Evolutionary conservation across 2,329 filamentous ascomycete species (phyloP).

Genomic region (Microcera coccophila): DNA sequence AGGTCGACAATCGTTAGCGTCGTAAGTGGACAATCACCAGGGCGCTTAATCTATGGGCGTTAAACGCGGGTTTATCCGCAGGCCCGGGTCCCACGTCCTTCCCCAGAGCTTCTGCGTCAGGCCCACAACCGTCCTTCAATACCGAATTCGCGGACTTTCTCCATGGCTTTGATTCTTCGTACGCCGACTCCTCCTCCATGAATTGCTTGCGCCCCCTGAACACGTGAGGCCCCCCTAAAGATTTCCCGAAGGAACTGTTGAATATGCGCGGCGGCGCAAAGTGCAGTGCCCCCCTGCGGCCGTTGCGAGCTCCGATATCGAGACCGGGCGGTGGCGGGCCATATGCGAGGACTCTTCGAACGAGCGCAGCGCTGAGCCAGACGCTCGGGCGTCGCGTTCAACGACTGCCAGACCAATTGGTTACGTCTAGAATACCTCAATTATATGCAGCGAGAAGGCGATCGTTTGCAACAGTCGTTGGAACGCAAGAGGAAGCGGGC

Average conservation of each 20-base stretch:
- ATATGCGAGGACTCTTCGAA: slow-evolving; percentile 21
- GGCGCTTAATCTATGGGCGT: slow-evolving; percentile 21
- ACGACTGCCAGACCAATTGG: slow-evolving; percentile 1
- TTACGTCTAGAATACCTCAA: slow-evolving; percentile 7
- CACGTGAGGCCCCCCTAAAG: background rate
- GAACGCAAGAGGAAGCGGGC: slow-evolving; percentile 21
- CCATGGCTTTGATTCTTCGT: slow-evolving; percentile 13
- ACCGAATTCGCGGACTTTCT: slow-evolving; percentile 23
- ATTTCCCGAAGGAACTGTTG: slow-evolving; percentile 5
- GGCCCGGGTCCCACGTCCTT: slow-evolving; percentile 12
- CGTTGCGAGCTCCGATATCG: slow-evolving; percentile 11
- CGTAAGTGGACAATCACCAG: slow-evolving; percentile 7
- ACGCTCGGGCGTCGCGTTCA: slow-evolving; percentile 7
- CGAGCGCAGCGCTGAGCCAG: slow-evolving; percentile 13
- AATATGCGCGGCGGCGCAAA: slow-evolving; percentile 19
- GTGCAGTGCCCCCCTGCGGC: slow-evolving; percentile 16
- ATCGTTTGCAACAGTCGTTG: slow-evolving; percentile 26
- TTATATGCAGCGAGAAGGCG: slow-evolving; percentile 14
- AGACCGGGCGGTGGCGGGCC: slow-evolving; percentile 13
- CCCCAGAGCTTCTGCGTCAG: slow-evolving; percentile 26
- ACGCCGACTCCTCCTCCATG: slow-evolving; percentile 3
- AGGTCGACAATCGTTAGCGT: slow-evolving; percentile 19
- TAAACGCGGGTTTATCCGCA: slow-evolving; percentile 15
- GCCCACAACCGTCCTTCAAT: slow-evolving; percentile 24
- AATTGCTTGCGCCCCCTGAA: slow-evolving; percentile 7